Conservation (phyloP, 2,329 filamentous ascomycete genomes). For the Aspergillus pseudoviridinutans region DNA sequence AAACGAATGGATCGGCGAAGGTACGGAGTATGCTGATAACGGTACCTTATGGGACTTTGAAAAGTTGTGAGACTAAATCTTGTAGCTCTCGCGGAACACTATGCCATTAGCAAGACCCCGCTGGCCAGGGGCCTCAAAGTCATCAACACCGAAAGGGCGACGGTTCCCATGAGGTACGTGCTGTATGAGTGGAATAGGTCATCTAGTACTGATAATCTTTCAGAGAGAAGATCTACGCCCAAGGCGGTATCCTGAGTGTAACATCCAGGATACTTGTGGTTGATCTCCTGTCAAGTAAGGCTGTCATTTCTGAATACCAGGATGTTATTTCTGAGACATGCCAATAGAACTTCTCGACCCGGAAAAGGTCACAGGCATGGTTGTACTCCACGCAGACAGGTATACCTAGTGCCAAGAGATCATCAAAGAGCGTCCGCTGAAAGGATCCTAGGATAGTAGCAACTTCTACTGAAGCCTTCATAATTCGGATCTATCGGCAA, state of each 20-base stretch:
- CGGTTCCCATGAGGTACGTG: slow-evolving; percentile 63
- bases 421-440: slow-evolving; percentile 6
- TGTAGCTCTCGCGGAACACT: slow-evolving; percentile 81
- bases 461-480: slow-evolving; percentile 91
- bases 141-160: slow-evolving; percentile 93
- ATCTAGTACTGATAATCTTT: slow-evolving; percentile 15
- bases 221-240: slow-evolving; percentile 84
- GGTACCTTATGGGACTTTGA: background rate
- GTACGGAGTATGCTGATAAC: slow-evolving; percentile 22
- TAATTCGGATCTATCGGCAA: slow-evolving; percentile 87
- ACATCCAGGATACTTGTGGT: slow-evolving; percentile 94
- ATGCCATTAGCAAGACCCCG: slow-evolving; percentile 77
- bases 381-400: slow-evolving; percentile 83
- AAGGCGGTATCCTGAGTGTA: slow-evolving; percentile 90
- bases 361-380: slow-evolving; percentile 77
- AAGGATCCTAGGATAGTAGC: slow-evolving; percentile 59
- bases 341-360: slow-evolving; percentile 62
- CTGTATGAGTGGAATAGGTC: background rate
- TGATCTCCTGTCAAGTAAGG: slow-evolving; percentile 71
- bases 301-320: background rate
- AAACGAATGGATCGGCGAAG: slow-evolving; percentile 93
- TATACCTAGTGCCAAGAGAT: slow-evolving; percentile 15
- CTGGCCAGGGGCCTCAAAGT: slow-evolving; percentile 81
- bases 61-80: background rate
- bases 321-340: slow-evolving; percentile 5